Base-by-base conservation (phyloP, 208 protist species). In the Leishmania aethiopica region DNA sequence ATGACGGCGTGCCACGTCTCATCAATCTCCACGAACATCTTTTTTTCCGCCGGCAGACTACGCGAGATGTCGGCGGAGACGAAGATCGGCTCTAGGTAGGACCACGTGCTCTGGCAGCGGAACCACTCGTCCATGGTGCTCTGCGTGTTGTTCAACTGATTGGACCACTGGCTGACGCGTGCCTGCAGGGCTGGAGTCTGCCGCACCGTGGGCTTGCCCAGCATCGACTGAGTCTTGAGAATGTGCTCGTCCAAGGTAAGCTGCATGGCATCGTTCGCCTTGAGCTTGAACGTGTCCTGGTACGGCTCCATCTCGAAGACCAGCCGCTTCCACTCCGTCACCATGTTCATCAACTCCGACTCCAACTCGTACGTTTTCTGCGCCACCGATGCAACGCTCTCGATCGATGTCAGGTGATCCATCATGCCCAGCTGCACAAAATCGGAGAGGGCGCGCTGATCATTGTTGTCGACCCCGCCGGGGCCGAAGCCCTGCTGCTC, bases 11-110 rank as follows among this genome's bases (percentile, higher is more conserved):
- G 92, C 98, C 98, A 99, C 60, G 91, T 92, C 67, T 93, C 87
- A 85, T 99, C 97, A 45, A 99, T 95, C n/a, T 95, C 88, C 17
- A 96, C 84, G 84, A 99, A 99, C 13, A 95, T 87, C 47, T 95
- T 91, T 86, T 97, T 98, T 86, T 99, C 99, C 35, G 93, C 92
- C 3, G 99, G 99, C 62, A 99, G 90, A 83, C 99, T 98, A 70
- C 96, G 90, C 49, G 97, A 96, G 84, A 99, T 99, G 84, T 99
- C 99, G 45, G 95, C 92, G 45, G 96, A 98, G 78, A 89, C 95
- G 82, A 99, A 99, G 79, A 99, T 99, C 40, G 98, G 98, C 88
- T 99, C 95, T 19, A 99, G 90, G 85, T 99, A 99, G 53, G 99
- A 90, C 98, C 98, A 99, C 59, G 95, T 97, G 62, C 94, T 90